Evolutionary conservation across 2,329 filamentous ascomycete species (phyloP), one percentile per base, ranked within the genome.

Genomic region (Trichothecium sympodiale): DNA sequence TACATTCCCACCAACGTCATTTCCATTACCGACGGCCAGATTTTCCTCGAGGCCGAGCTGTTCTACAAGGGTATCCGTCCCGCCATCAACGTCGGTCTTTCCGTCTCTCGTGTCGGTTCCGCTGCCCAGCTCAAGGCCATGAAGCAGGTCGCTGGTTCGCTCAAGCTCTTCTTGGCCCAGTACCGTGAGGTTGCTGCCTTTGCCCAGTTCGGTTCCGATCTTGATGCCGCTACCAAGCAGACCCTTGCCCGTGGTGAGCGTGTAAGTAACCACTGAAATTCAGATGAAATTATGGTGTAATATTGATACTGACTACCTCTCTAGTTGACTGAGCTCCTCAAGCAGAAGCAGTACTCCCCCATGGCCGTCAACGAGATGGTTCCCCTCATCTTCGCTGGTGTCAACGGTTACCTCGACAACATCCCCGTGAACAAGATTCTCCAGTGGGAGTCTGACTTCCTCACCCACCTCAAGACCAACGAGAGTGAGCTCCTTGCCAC

Each of bases 1-100:
- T 98, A 96, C 71, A 96, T 98, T 78, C 91, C 91, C 57, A 98
- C 91, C 71, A 98, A 96, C 77, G 91, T 96, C 71, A 98, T 98
- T 79, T 96, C 89, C 65, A 98, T 98, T 62, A 98, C 91, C 55
- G 91, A 96, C 59, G 91, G 91, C 47, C 91, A 98, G 74, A 96
- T 98, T 69, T 98, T 98, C 85, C 77, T 98, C 74, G 91, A 98
- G 72, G 69, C 89, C 52, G 91, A 98, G 69, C 77, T 96, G 49
- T 98, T 96, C 83, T 96, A 95, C 86, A 98, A 98, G 85, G 91
- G 91, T 93, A 72, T 98, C 69, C 89, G 91, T 61, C 91, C 91
- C 56, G 91, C 91, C 72, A 98, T 98, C 69, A 98, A 98, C 80
- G 91, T 98, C 83, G 91, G 91, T 91, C 85, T 98, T 55, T 98